phyloP scores from a whole-genome alignment of 2,329 filamentous ascomycete species.

The Stachybotrys elegans region DNA sequence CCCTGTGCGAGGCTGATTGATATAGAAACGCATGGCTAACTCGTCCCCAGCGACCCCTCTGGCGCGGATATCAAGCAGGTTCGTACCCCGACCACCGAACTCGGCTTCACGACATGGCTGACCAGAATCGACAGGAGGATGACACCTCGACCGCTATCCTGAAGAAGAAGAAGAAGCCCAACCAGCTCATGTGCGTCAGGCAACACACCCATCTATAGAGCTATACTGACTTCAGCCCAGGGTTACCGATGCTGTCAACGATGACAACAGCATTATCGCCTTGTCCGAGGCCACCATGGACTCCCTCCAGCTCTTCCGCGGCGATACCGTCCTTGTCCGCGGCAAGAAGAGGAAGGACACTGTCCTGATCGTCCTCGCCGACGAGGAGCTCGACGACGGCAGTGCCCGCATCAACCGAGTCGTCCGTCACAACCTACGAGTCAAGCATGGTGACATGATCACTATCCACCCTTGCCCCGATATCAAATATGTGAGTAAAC shows the following conservation, averaged over 20 bases:
- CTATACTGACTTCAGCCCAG: slow-evolving; percentile 40
- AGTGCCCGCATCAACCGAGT: slow-evolving; percentile 97
- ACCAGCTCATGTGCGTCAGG: slow-evolving; percentile 81
- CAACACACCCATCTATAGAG: neutral
- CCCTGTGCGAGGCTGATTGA: no score
- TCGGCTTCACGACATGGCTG: slow-evolving; percentile 20
- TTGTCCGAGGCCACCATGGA: slow-evolving; percentile 99
- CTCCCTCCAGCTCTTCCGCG: slow-evolving; percentile 94
- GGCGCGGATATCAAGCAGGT: slow-evolving; percentile 83
- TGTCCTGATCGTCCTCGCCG: slow-evolving; percentile 92
- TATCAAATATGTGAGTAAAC: slow-evolving; percentile 91
- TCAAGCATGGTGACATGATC: slow-evolving; percentile 97
- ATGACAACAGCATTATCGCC: slow-evolving; percentile 99
- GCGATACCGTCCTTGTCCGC: slow-evolving; percentile 95
- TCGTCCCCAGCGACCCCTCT: slow-evolving; percentile 67
- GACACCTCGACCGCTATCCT: slow-evolving; percentile 94
- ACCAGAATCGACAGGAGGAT: slow-evolving; percentile 60
- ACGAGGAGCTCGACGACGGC: slow-evolving; percentile 97
- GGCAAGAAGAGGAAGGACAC: slow-evolving; percentile 99
- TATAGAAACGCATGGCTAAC: slow-evolving; percentile 27
- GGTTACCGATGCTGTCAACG: slow-evolving; percentile 96
- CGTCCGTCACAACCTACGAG: slow-evolving; percentile 93
- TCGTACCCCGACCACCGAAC: slow-evolving; percentile 30
- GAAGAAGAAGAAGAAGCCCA: slow-evolving; percentile 99
- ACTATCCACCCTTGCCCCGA: slow-evolving; percentile 97